Base-by-base conservation (phyloP, 805 yeast genomes). In the Suhomyces sp. region DNA sequence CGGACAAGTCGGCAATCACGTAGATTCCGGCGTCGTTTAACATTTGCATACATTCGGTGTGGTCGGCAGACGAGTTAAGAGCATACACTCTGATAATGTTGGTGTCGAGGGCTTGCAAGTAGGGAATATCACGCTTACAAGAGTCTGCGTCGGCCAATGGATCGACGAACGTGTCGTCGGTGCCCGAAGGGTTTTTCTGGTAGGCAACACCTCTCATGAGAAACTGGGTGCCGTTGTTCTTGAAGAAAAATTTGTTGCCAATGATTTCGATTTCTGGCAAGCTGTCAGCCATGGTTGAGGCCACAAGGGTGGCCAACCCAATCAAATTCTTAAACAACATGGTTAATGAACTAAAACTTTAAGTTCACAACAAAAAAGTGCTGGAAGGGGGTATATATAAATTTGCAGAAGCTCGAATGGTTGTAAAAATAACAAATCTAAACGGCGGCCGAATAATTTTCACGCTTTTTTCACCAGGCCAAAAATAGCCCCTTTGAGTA, bases 11-110 rank as follows among this genome's bases (percentile, higher is more conserved):
- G 41, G 96, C 86, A 63, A 94, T 73, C 29, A 93, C 90, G 67
- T 94, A 94, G 62, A 94, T 92, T 49, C 97, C 97, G 52, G 93
- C 96, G 24, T 88, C 88, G 56, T 77, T 75, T 60, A 88, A 74
- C 60, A 82, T 69, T 31, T 72, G 48, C 90, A 88, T 84, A 79
- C 94, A 88, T 48, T 77, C 79, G 49, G 80, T 68, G 71, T 88
- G 94, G 68, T 87, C 88, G 56, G 73, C 62, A 41, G 80, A 64
- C n/a, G 79, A 73, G 73, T 88, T 82, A 51, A 88, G 72, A 44
- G 93, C 90, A 65, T 88, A 88, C 35, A 88, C 91, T 75, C 93
- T 80, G 59, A 88, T 75, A 53, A 84, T 86, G 66, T 88, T 88
- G 55, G 92, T 87, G 61, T 77, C 72, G 55, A 86, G 72, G 48